phyloP scores from a whole-genome alignment of 2,329 filamentous ascomycete species.

The Rhytidhysteron rufulum region DNA sequence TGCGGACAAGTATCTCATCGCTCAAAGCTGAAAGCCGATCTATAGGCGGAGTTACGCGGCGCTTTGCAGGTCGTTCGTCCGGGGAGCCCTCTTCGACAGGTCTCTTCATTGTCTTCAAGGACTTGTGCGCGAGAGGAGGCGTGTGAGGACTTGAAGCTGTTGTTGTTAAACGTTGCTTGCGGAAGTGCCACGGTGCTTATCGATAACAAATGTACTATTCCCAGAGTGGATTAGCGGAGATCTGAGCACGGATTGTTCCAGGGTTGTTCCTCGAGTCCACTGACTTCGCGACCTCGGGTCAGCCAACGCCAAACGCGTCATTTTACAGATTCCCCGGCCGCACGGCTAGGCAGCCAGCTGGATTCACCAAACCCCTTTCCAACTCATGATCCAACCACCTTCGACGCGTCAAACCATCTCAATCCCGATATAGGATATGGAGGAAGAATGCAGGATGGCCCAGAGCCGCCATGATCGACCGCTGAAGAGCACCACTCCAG shows the following conservation, averaged over 20 bases:
- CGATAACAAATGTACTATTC: no score
- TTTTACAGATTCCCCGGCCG: no score
- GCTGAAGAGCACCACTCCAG: background rate
- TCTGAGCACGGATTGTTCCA: no score
- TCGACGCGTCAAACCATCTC: background rate
- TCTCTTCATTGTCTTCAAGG: slow-evolving; percentile 32
- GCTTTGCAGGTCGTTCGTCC: slow-evolving; percentile 41
- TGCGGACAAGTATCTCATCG: slow-evolving; percentile 82
- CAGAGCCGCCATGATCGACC: background rate
- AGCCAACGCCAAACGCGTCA: no score
- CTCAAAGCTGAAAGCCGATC: slow-evolving; percentile 73
- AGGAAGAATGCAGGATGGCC: slow-evolving; percentile 23
- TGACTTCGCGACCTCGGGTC: no score
- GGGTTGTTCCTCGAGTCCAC: no score
- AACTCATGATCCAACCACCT: no score
- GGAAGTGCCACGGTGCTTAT: background rate
- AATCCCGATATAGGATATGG: slow-evolving; percentile 3
- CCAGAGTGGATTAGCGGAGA: no score
- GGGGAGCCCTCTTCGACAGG: slow-evolving; percentile 25
- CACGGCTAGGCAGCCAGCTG: no score
- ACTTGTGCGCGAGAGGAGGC: slow-evolving; percentile 5
- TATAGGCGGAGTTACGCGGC: slow-evolving; percentile 34
- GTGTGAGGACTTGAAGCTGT: background rate
- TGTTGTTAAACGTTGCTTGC: background rate
- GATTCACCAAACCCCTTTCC: no score